phyloP scores from a whole-genome alignment of 106 monocot genomes.

The Dendrobium nobile region DNA sequence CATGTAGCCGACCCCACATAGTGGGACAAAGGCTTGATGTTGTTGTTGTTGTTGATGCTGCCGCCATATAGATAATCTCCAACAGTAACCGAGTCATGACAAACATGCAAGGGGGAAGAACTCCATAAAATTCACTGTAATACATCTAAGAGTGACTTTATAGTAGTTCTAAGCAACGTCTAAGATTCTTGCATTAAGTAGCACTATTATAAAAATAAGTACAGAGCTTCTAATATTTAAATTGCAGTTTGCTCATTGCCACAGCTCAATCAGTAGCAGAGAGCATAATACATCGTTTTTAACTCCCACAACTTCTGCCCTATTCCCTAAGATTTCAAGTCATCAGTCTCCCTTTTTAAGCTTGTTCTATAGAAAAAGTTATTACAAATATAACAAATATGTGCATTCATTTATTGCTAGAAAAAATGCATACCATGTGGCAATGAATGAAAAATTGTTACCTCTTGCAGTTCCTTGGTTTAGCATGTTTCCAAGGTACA shows the following conservation, averaged over 20 bases:
- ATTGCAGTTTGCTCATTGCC: too few relatives aligned
- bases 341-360: too few relatives aligned
- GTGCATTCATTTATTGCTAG: background rate
- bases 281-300: too few relatives aligned
- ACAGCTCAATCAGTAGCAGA: too few relatives aligned
- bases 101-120: background rate
- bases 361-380: background rate
- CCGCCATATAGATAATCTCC: background rate
- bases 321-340: too few relatives aligned
- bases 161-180: background rate
- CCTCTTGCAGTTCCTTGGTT: slow-evolving; percentile 88
- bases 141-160: background rate
- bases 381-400: background rate
- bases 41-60: too few relatives aligned
- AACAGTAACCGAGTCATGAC: background rate
- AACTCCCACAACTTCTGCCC: too few relatives aligned
- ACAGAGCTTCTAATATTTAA: too few relatives aligned
- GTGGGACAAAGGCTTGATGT: too few relatives aligned
- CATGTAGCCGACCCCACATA: too few relatives aligned
- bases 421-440: background rate
- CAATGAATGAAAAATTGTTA: slow-evolving; percentile 13
- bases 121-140: background rate
- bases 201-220: background rate
- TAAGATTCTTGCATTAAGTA: background rate
- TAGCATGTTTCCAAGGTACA: slow-evolving; percentile 64